Percentiles rank a stretch among this genome's conserved stretches.
Conservation (phyloP, 2,329 filamentous ascomycete genomes). For the Penicillium janthinellum region DNA sequence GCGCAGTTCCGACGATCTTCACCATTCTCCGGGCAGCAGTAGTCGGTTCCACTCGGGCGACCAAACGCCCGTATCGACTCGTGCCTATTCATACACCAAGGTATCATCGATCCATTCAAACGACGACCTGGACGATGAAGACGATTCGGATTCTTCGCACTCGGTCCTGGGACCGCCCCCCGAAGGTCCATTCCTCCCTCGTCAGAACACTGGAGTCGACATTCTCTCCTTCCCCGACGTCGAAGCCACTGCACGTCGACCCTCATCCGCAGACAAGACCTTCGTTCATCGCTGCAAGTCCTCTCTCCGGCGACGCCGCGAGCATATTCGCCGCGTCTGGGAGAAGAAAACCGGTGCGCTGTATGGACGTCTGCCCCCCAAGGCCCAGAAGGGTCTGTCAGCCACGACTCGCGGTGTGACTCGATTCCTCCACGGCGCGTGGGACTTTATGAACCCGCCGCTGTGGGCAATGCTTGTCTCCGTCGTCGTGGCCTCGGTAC, state of each 20-base stretch:
- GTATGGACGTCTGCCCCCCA: slow-evolving; percentile 55
- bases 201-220: slow-evolving; percentile 51
- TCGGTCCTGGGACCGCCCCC: slow-evolving; percentile 37
- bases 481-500: slow-evolving; percentile 88
- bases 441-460: slow-evolving; percentile 97
- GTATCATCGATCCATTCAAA: slow-evolving; percentile 27
- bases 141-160: slow-evolving; percentile 20
- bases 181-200: slow-evolving; percentile 37
- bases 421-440: slow-evolving; percentile 68
- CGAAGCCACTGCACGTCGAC: slow-evolving; percentile 32
- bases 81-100: slow-evolving; percentile 40
- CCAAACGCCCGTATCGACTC: slow-evolving; percentile 42
- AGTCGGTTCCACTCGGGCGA: slow-evolving; percentile 40
- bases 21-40: slow-evolving; percentile 15
- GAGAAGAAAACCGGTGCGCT: slow-evolving; percentile 27
- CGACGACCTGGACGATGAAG: slow-evolving; percentile 18
- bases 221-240: slow-evolving; percentile 61
- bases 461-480: slow-evolving; percentile 95
- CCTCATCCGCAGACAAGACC: slow-evolving; percentile 29
- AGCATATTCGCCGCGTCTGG: slow-evolving; percentile 24
- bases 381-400: slow-evolving; percentile 54
- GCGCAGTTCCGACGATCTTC: slow-evolving; percentile 33
- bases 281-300: slow-evolving; percentile 33
- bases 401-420: slow-evolving; percentile 43
- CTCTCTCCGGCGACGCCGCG: slow-evolving; percentile 22